Percentiles rank a stretch among this genome's conserved stretches.
Conservation (phyloP, 371 early-diverging fungal species). For the Haplosporangium sp. region DNA sequence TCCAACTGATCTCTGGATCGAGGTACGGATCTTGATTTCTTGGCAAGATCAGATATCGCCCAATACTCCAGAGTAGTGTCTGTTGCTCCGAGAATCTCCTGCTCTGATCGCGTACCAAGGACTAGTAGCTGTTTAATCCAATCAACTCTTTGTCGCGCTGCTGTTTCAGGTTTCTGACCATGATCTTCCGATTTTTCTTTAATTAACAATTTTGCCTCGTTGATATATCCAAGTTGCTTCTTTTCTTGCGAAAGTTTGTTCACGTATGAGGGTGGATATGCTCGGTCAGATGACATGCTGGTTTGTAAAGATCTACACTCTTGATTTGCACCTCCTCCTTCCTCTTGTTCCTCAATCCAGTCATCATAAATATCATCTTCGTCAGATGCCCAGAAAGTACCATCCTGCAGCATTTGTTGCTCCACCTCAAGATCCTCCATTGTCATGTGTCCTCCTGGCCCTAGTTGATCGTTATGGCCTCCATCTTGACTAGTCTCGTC, state of each 20-base stretch:
- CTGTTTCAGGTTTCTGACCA: background rate
- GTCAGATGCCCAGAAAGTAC: slow-evolving; percentile 3
- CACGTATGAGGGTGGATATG: slow-evolving; percentile 15
- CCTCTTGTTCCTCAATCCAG: background rate
- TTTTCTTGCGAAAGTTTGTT: background rate
- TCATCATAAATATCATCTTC: slow-evolving; percentile 1
- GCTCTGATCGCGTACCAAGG: slow-evolving; percentile 19
- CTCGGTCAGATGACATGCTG: background rate
- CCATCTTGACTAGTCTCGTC: slow-evolving; percentile 3
- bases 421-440: slow-evolving; percentile 1
- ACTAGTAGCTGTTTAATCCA: slow-evolving; percentile 13
- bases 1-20: slow-evolving; percentile 14
- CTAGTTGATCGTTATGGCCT: background rate
- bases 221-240: background rate
- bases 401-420: slow-evolving; percentile 4
- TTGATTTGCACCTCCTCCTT: background rate
- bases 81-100: slow-evolving; percentile 24
- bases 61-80: slow-evolving; percentile 22
- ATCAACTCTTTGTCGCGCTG: background rate
- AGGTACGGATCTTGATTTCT: background rate
- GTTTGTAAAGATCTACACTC: background rate
- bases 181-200: background rate
- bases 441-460: slow-evolving; percentile 7
- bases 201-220: slow-evolving; percentile 6
- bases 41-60: background rate